These are phyloP conservation scores for Ceratocystis diversiconidia DNA, from an alignment of 2,329 filamentous ascomycete species.

Conservation along the genomic window DNA sequence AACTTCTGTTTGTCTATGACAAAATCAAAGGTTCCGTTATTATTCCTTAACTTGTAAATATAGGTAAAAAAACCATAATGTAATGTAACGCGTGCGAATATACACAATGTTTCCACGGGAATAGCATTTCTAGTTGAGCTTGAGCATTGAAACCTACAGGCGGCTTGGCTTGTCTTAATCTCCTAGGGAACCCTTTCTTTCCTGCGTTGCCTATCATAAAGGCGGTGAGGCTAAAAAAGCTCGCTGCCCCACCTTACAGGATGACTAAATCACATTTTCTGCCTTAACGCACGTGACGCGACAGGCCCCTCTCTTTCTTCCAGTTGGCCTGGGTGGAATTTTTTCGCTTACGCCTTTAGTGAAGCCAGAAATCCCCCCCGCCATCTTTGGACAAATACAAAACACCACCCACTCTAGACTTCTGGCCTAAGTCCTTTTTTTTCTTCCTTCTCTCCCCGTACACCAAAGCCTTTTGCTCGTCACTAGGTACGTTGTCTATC, in stretches of 20 bases:
- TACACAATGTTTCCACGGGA: neutral
- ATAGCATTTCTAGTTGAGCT: neutral
- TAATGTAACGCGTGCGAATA: neutral
- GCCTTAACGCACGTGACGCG: conserved; percentile 16
- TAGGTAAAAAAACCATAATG: neutral
- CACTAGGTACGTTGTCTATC: conserved; percentile 14
- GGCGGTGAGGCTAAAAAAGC: conserved; percentile 5
- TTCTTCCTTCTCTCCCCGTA: conserved; percentile 14
- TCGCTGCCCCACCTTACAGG: conserved; percentile 10
- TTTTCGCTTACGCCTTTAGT: conserved; percentile 15
- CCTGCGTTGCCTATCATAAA: neutral
- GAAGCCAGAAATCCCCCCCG: conserved; percentile 16
- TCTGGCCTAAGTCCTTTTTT: conserved; percentile 17
- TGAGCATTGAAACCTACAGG: neutral
- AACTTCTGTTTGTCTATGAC: no score
- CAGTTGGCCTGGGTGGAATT: conserved; percentile 13
- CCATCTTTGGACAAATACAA: conserved; percentile 18
- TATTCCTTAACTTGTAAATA: no score
- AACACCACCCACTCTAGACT: conserved; percentile 18
- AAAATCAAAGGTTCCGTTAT: no score
- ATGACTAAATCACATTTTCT: conserved; percentile 17
- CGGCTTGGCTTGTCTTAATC: conserved; percentile 6
- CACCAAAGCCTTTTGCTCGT: conserved; percentile 16
- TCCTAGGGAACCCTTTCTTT: conserved; percentile 3
- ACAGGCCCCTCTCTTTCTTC: conserved; percentile 13